Base-by-base conservation (phyloP, 306 rosid species). In the Macrotyloma uniflorum region DNA sequence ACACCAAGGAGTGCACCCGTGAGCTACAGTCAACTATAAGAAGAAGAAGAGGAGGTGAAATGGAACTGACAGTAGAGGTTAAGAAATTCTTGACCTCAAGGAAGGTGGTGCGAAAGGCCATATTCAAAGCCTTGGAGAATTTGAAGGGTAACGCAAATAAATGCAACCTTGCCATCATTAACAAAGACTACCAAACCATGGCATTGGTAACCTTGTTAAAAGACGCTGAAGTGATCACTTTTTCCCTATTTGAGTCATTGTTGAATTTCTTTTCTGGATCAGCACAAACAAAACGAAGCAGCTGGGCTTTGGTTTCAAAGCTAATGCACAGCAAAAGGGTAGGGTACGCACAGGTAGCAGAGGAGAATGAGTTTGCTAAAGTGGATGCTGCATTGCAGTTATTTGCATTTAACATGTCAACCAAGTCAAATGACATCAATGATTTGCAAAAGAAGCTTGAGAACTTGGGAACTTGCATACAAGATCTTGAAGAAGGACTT, bases 401-500 rank as follows among this genome's bases (percentile, higher is more conserved):
- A 19, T 40, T 59, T 57, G 54, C 61, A 49, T 38, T 67, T 12
- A 28, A 67, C 72, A 66, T 19, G 58, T 47, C 69, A 38, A 67
- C 67, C 59, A 73, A 73, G 67, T 78, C 79, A 7, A 71, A 73
- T 4, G 55, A 42, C 16, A n/a, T 67, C 30, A 65, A 15, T 46
- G 76, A 58, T 59, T 32, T 78, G 42, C 83, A 47, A 18, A 78
- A 59, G 26, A 69, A 46, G 53, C 47, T 79, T 28, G 78, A 74
- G 63, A 58, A 35, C 35, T 50, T 78, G 65, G 86, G 67, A 32
- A 57, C 45, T 10, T 33, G 80, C 10, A 73, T 79, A 2, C 67
- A 79, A 19, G 86, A 83, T 23, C 77, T 83, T 28, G 80, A 83
- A 79, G 83, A 78, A 79, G 80, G 72, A 50, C 78, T 79, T 40